Evolutionary conservation across 495 filamentous ascomycete genomes (phyloP), one percentile per base, ranked within the genome.

Genomic region (Xanthoparmelia taractica): DNA sequence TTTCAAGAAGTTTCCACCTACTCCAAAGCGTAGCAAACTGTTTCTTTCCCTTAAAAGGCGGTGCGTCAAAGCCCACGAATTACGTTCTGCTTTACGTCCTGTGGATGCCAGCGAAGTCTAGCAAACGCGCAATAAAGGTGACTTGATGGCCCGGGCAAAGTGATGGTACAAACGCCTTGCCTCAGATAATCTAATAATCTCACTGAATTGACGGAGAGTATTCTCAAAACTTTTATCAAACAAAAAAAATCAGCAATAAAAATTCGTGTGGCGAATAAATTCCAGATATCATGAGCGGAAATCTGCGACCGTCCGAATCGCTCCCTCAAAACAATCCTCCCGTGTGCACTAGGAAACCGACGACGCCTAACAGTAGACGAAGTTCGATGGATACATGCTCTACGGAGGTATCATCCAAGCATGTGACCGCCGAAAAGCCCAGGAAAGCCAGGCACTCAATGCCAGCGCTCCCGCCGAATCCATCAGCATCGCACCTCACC

Each of bases 21-120:
- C 29, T 54, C 15, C 29, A n/a, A n/a, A 54, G 50, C 50, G 50
- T 54, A 29, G 50, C 50, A 54, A 54, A 54, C 17, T 54, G 25
- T 54, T 33, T 20, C 50, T 33, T 54, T 54, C 50, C 33, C 50
- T 33, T 54, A 33, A 54, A 33, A 31, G 50, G 7, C 27, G 27
- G 8, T 33, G 29, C 50, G 8, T 33, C 29, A 54, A 20, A 33
- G 13, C 29, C 15, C 2, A 33, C 50, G 27, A 54, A 20, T 18
- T 5, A 33, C 17, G 50, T 33, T 33, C 33, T 54, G 50, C 27
- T 54, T 20, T 54, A 33, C 18, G 48, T 54, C 29, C 50, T 54
- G 50, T 54, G 29, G 8, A 34, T 23, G 50, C 50, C 50, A 54
- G 17, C 50, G 6, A 54, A 33, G 8, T 54, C 27, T 33, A 54